Base-by-base conservation (phyloP, 495 filamentous ascomycete genomes). In the Trichoderma parareesei region DNA sequence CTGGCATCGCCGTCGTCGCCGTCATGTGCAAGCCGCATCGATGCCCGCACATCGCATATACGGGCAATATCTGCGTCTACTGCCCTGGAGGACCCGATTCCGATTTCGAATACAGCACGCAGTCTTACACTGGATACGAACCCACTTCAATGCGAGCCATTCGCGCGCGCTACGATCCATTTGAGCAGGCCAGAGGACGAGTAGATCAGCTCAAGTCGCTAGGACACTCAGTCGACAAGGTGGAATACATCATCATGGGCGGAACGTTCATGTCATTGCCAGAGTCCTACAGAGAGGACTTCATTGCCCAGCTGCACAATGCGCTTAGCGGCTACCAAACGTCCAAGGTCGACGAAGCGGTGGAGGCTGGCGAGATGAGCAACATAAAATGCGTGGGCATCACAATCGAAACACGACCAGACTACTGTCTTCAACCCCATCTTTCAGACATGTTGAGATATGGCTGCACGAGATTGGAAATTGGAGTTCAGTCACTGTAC, bases 171-270 rank as follows among this genome's bases (percentile, higher is more conserved):
- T 98, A 98, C 69, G 95, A 98, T 74, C 95, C 94, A 10, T 98
- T 95, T 72, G 94, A 98, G 76, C 94, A 98, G 81, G 94, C 94
- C 27, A 83, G 94, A 70, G 94, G 94, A 41, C 86, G 94, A 55
- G 94, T 98, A 33, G 95, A 98, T 68, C 94, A 98, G 79, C 90
- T 98, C 73, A 94, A 95, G 72, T 85, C 89, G 5, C 80, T 98
- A 18, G 94, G 94, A 1, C 94, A 98, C 76, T 95, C 90, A 65
- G 94, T 98, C 41, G 94, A 98, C 75, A 98, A 98, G 72, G 94
- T 98, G 3, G 94, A 98, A 78, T 98, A 97, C 73, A 98, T 98
- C 72, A 96, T 98, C 69, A 98, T 98, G 94, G 94, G 94, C 65
- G 94, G 94, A 65, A 98, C 94, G 1, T 98, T 98, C 75, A 98